Conservation (phyloP, 768 basidiomycete genomes). For the Rhodotorula graminis region DNA sequence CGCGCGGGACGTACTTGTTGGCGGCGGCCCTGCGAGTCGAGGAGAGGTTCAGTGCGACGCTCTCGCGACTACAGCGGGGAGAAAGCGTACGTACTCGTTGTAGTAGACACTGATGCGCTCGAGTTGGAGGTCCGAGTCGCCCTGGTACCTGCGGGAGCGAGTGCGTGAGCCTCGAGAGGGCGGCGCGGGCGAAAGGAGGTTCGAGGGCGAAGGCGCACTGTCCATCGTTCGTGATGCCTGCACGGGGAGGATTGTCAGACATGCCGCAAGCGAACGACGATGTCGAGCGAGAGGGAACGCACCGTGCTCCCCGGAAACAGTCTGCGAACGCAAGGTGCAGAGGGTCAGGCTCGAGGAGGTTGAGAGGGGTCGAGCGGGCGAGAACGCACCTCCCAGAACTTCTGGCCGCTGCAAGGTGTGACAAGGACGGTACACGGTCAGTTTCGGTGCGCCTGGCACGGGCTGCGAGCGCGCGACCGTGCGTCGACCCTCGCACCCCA, state of each 20-base stretch:
- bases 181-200: no score
- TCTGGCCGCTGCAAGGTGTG: slow-evolving; percentile 40
- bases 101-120: slow-evolving; percentile 91
- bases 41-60: slow-evolving; percentile 47
- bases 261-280: no score
- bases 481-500: no score
- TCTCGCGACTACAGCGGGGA: slow-evolving; percentile 44
- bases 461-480: neutral
- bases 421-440: neutral
- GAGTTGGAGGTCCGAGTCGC: slow-evolving; percentile 88
- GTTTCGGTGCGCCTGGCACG: neutral
- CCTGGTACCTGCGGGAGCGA: slow-evolving; percentile 60
- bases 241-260: neutral
- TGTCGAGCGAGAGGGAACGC: neutral
- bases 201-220: neutral
- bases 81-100: slow-evolving; percentile 67
- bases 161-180: no score
- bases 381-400: slow-evolving; percentile 48
- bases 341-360: neutral
- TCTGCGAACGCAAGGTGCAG: slow-evolving; percentile 49
- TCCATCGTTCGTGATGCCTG: slow-evolving; percentile 50
- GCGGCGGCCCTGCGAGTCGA: slow-evolving; percentile 56
- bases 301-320: slow-evolving; percentile 88
- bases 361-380: no score
- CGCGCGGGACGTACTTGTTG: slow-evolving; percentile 97